These are phyloP conservation scores for Aphanoascus verrucosus DNA, from an alignment of 2,329 filamentous ascomycete genomes.

Conservation along the genomic window DNA sequence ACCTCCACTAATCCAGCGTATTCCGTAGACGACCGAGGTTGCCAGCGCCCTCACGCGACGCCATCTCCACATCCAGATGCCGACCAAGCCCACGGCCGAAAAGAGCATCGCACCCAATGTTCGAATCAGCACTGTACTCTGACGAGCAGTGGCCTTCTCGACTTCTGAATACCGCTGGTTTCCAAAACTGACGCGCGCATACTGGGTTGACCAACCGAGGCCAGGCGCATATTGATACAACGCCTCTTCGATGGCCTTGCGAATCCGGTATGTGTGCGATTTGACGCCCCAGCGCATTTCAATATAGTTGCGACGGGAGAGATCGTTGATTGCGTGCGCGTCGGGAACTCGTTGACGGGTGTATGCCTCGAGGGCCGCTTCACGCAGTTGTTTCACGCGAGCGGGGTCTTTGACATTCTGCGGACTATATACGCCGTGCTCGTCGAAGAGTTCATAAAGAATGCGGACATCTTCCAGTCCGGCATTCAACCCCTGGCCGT, in stretches of 20 bases:
- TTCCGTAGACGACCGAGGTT: conserved; percentile 1
- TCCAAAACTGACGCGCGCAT: conserved; percentile 82
- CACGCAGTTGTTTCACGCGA: conserved; percentile 25
- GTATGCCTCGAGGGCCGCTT: conserved; percentile 58
- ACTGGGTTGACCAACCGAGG: conserved; percentile 84
- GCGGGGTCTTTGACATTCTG: conserved; percentile 37
- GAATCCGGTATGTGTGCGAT: conserved; percentile 62
- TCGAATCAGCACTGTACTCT: conserved; percentile 51
- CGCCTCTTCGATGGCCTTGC: conserved; percentile 79
- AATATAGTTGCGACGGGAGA: conserved; percentile 80
- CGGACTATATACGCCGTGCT: conserved; percentile 42
- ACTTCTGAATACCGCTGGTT: conserved; percentile 87
- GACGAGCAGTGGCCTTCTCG: conserved; percentile 55
- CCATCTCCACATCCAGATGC: conserved; percentile 25
- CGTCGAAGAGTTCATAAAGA: conserved; percentile 72
- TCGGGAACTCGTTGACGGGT: conserved; percentile 63
- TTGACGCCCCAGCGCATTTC: conserved; percentile 88
- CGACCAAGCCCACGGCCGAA: conserved; percentile 23
- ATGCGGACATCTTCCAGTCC: conserved; percentile 89
- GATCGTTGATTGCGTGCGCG: conserved; percentile 80
- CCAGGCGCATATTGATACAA: conserved; percentile 64
- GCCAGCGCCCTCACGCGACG: conserved; percentile 11
- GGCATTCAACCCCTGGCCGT: conserved; percentile 95
- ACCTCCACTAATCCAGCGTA: neutral
- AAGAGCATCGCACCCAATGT: conserved; percentile 24